These are phyloP conservation scores for Trichoderma cornu-damae DNA, from an alignment of 2,329 filamentous ascomycete genomes.

Conservation along the genomic window DNA sequence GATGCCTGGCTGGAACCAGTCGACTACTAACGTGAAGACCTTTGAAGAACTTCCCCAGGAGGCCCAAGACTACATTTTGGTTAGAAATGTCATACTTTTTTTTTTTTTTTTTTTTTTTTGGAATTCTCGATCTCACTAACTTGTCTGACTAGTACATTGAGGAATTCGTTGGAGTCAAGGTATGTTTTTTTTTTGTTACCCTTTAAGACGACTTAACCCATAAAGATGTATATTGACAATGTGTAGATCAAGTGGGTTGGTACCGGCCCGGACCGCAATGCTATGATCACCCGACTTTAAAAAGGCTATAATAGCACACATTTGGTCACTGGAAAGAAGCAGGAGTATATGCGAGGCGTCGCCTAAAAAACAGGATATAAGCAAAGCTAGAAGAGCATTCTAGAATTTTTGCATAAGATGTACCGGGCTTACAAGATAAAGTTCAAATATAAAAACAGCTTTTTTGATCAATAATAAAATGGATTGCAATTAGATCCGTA, in stretches of 20 bases:
- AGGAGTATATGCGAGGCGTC: not conserved
- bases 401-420: not conserved
- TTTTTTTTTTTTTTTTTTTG: too few species aligned
- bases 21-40: constrained; percentile 54
- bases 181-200: not conserved
- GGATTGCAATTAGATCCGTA: not conserved
- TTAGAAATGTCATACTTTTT: not conserved
- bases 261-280: constrained; percentile 59
- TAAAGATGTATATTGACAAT: not conserved
- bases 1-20: constrained; percentile 63
- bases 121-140: not conserved
- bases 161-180: constrained; percentile 6
- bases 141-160: not conserved
- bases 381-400: not conserved
- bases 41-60: constrained; percentile 6
- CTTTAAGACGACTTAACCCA: too few species aligned
- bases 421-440: not conserved
- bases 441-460: not conserved
- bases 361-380: not conserved
- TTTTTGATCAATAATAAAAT: not conserved
- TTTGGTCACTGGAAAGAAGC: not conserved
- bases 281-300: constrained; percentile 48
- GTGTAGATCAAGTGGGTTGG: constrained; percentile 56
- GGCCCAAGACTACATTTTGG: constrained; percentile 10
- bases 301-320: not conserved